Percentiles rank a stretch among this genome's conserved stretches.
phyloP scores from a whole-genome alignment of 2,329 filamentous ascomycete species.

The Phaeosphaeriaceae sp. region DNA sequence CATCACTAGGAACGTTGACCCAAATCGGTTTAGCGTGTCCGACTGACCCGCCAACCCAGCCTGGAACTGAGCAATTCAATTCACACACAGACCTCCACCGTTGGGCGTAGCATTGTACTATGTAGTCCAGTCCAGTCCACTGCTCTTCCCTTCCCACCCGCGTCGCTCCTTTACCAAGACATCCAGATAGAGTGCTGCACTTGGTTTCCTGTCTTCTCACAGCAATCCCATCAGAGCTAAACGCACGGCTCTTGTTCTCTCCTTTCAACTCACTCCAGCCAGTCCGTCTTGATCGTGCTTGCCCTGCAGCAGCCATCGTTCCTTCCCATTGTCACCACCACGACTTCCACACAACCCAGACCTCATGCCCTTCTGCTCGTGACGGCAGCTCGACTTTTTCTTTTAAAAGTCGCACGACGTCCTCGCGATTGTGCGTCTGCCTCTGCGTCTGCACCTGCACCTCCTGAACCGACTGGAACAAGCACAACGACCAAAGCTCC shows the following conservation, averaged over 20 bases:
- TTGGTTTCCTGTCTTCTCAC: too few species aligned
- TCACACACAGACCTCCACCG: slow-evolving; percentile 24
- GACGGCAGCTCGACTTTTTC: not conserved
- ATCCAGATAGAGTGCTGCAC: too few species aligned
- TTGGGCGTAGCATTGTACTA: slow-evolving; percentile 12
- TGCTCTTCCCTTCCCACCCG: slow-evolving; percentile 14
- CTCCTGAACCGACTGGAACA: too few species aligned
- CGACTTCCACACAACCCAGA: slow-evolving; percentile 15
- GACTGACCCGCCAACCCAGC: slow-evolving; percentile 11
- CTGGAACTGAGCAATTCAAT: slow-evolving; percentile 18
- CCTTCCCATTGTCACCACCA: slow-evolving; percentile 11
- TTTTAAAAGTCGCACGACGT: not conserved
- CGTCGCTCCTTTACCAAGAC: slow-evolving; percentile 19
- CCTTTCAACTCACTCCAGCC: too few species aligned
- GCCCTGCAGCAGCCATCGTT: too few species aligned
- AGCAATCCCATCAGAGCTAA: too few species aligned
- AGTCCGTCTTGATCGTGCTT: too few species aligned
- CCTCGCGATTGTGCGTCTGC: too few species aligned
- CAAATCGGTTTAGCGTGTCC: slow-evolving; percentile 17
- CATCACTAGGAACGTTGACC: slow-evolving; percentile 7
- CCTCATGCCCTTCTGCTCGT: slow-evolving; percentile 17
- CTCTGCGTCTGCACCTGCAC: not conserved
- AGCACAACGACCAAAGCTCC: slow-evolving; percentile 2
- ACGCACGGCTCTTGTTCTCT: too few species aligned
- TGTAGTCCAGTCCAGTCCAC: too few species aligned